Base-by-base conservation (phyloP, 768 basidiomycete species). In the Galerina marginata region DNA sequence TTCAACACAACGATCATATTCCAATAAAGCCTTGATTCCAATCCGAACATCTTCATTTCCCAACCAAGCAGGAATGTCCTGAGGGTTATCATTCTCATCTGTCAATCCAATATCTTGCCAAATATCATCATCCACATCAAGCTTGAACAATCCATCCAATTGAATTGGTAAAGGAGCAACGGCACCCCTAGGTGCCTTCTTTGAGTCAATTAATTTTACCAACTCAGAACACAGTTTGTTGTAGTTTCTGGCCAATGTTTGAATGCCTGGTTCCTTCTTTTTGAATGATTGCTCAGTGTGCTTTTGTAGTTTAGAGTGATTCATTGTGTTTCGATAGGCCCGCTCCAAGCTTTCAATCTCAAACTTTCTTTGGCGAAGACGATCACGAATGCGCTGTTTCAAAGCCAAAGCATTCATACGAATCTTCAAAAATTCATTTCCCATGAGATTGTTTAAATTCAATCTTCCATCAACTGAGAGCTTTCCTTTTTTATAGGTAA, bases 41-140 rank as follows among this genome's bases (percentile, higher is more conserved):
- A 38, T 56, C 1, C 66, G 56, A 1, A 74, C 68, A 6, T 60
- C 14, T 7, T 68, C 56, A 63, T 77, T 64, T 7, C 65, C 63
- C 0, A 76, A 64, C 76, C 79, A 79, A 11, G 25, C 23, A 0
- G 67, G 66, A 10, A 62, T 54, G 7, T 59, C 48, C 23, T 15
- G 42, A 23, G 7, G 11, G n/a, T n/a, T 14, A 15, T 55, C 40
- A 46, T 40, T 15, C 33, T 73, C 68, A 37, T 61, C 65, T n/a
- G 37, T 51, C 11, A 77, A 62, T 2, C 73, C 73, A 42, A 66
- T n/a, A 57, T 75, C 71, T 52, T 74, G 67, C 74, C 76, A 78
- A 14, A 77, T 75, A n/a, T 64, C 61, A 59, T 75, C 73, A 65
- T 77, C 75, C 16, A 78, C 72, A 64, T 77, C 75, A 0, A 79